These are phyloP conservation scores for Coemansia sp. DNA, from an alignment of 192 early-diverging fungal species.

Conservation along the genomic window DNA sequence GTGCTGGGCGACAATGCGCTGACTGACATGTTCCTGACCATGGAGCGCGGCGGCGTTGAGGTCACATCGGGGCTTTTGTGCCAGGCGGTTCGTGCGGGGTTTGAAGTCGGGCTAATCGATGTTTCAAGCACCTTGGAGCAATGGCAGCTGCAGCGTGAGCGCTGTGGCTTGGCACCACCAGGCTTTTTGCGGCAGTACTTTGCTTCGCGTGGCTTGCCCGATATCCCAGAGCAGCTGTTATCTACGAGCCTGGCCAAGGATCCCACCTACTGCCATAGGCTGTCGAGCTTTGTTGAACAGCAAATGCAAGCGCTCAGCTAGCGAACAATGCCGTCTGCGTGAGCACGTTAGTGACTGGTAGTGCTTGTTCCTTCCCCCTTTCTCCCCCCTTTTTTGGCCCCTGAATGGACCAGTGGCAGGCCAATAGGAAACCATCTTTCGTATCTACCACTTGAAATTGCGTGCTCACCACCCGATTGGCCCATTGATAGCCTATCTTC, in stretches of 20 bases:
- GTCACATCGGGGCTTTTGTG: slow-evolving; percentile 44
- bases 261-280: slow-evolving; percentile 20
- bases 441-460: slow-evolving; percentile 7
- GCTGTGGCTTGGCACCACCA: slow-evolving; percentile 19
- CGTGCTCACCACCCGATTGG: slow-evolving; percentile 8
- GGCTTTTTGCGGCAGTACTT: slow-evolving; percentile 42
- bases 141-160: slow-evolving; percentile 52
- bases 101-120: slow-evolving; percentile 40
- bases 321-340: neutral
- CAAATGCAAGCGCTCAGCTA: slow-evolving; percentile 6
- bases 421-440: neutral
- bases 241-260: slow-evolving; percentile 30
- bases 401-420: neutral
- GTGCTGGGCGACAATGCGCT: slow-evolving; percentile 27
- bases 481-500: neutral
- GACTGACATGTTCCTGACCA: slow-evolving; percentile 35
- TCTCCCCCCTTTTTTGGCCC: neutral
- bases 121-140: slow-evolving; percentile 37
- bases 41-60: slow-evolving; percentile 32
- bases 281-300: slow-evolving; percentile 13
- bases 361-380: neutral
- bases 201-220: slow-evolving; percentile 23
- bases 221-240: slow-evolving; percentile 15
- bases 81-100: slow-evolving; percentile 35
- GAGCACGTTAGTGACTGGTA: neutral